A percentile compares a stretch with the other conserved stretches of the same genome.
Conservation (phyloP, 805 yeast species). For the Pichia scutulata region DNA sequence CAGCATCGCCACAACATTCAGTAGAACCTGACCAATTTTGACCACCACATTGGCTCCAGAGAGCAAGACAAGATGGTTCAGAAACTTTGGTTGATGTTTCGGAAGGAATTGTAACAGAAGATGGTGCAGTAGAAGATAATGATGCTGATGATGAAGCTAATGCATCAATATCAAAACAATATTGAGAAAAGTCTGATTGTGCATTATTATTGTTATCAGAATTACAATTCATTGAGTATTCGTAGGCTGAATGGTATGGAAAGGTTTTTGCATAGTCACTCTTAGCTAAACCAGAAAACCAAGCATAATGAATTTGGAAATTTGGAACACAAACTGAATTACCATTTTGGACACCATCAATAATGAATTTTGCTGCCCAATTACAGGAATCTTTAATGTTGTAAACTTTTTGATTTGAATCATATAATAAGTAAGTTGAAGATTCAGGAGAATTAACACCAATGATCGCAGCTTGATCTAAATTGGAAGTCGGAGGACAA, state of each 20-base stretch:
- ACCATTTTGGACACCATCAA: constrained; percentile 15
- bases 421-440: constrained; percentile 18
- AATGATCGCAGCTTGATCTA: constrained; percentile 24
- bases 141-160: background rate
- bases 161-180: constrained; percentile 11
- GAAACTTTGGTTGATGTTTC: background rate
- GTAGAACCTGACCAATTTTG: constrained; percentile 11
- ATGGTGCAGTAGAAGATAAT: background rate
- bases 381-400: constrained; percentile 20
- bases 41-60: constrained; percentile 8
- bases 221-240: constrained; percentile 22
- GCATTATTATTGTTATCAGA: constrained; percentile 24
- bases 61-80: background rate
- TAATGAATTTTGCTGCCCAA: constrained; percentile 23
- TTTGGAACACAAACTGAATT: constrained; percentile 18
- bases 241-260: constrained; percentile 15
- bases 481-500: constrained; percentile 12
- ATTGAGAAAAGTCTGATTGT: constrained; percentile 22
- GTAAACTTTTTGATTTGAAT: constrained; percentile 17
- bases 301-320: constrained; percentile 28
- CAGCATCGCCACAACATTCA: constrained; percentile 15
- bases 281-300: constrained; percentile 21
- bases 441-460: constrained; percentile 24
- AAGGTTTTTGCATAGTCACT: constrained; percentile 10
- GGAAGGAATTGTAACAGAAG: background rate